These are phyloP conservation scores for Cucurbita pepo DNA, from an alignment of 306 rosid species.

Conservation along the genomic window DNA sequence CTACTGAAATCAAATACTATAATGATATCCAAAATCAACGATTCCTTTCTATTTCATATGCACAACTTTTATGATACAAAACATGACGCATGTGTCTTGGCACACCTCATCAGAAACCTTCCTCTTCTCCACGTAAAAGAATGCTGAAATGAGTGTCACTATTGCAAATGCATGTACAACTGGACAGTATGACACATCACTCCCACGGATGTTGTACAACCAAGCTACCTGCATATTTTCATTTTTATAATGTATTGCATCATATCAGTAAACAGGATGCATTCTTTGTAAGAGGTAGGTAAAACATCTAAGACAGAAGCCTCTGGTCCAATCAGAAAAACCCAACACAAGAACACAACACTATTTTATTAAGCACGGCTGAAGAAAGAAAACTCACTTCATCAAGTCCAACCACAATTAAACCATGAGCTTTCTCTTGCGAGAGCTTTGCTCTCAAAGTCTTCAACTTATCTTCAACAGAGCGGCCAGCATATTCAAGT, in stretches of 20 bases:
- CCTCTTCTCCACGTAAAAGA: slow-evolving; percentile 66
- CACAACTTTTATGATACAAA: slow-evolving; percentile 5
- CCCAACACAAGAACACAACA: background rate
- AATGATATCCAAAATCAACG: background rate
- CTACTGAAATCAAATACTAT: background rate
- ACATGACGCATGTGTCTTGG: slow-evolving; percentile 10
- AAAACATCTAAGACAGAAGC: background rate
- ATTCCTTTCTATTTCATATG: background rate
- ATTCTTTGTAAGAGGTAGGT: slow-evolving; percentile 6
- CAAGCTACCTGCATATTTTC: slow-evolving; percentile 70
- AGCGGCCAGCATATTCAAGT: slow-evolving; percentile 58
- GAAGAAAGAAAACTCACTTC: slow-evolving; percentile 35
- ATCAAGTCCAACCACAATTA: slow-evolving; percentile 72
- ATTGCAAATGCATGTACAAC: slow-evolving; percentile 87
- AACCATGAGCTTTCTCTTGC: slow-evolving; percentile 43
- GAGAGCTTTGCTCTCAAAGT: slow-evolving; percentile 51
- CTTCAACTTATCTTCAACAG: slow-evolving; percentile 66
- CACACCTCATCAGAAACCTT: slow-evolving; percentile 84
- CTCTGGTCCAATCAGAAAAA: background rate
- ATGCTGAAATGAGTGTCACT: slow-evolving; percentile 49
- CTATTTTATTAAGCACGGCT: background rate
- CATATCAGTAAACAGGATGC: background rate
- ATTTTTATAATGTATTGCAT: background rate
- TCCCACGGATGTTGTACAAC: slow-evolving; percentile 89
- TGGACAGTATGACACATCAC: slow-evolving; percentile 81